These are phyloP conservation scores for Prunus mume DNA, from an alignment of 306 rosid species.

Conservation along the genomic window DNA sequence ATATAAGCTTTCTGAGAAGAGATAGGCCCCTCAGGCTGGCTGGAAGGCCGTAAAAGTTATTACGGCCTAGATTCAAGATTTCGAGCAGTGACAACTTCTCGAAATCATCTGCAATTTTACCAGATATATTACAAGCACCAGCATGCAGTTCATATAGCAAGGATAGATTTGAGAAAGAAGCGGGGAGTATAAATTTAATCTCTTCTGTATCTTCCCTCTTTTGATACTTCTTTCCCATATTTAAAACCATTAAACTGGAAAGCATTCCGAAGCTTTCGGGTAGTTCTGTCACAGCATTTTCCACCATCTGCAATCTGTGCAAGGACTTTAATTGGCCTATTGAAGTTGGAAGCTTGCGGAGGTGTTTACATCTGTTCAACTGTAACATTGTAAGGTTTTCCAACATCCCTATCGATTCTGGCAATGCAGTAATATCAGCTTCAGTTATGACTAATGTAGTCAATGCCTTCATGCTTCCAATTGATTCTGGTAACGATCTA, in stretches of 20 bases:
- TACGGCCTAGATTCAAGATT: constrained; percentile 38
- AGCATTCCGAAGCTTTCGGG: constrained; percentile 66
- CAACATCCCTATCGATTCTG: constrained; percentile 41
- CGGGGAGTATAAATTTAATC: constrained; percentile 26
- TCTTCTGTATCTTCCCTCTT: not conserved
- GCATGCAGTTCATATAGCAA: constrained; percentile 42
- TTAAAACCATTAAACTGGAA: constrained; percentile 43
- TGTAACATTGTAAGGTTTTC: constrained; percentile 46
- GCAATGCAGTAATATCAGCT: constrained; percentile 46
- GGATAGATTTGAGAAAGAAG: constrained; percentile 50
- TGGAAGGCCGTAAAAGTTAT: constrained; percentile 55
- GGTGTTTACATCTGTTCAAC: constrained; percentile 39
- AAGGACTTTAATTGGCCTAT: constrained; percentile 52
- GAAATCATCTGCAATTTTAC: constrained; percentile 54
- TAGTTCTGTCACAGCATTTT: constrained; percentile 41
- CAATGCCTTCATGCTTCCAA: constrained; percentile 44
- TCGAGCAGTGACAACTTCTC: constrained; percentile 45
- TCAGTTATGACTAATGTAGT: constrained; percentile 32
- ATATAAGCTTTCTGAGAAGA: constrained; percentile 31
- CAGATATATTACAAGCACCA: constrained; percentile 46
- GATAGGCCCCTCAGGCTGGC: constrained; percentile 54
- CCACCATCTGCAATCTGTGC: constrained; percentile 41
- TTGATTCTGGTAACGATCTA: constrained; percentile 49
- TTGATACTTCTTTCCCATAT: constrained; percentile 37
- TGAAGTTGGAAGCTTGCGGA: constrained; percentile 53